Base-by-base conservation (phyloP, 1,139 yeast species). In the Taphrina deformans region DNA sequence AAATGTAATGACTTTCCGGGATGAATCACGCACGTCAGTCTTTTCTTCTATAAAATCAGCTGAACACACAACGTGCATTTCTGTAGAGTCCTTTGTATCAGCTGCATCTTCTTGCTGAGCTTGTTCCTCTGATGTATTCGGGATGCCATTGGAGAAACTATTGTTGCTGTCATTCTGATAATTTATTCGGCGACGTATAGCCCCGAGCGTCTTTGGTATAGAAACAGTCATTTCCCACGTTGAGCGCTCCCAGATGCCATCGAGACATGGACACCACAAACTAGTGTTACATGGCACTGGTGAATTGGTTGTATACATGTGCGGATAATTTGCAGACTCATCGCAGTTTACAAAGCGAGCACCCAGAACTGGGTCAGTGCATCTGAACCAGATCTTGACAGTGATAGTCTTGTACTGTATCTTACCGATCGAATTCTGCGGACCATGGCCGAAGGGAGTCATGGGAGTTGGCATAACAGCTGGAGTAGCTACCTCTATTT, bases 251-350 rank as follows among this genome's bases (percentile, higher is more conserved):
- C 93, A 88, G 41, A 91, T 75, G 56, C 88, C 89, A 71, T 95
- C 98, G 3, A 93, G 81, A 73, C 99, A 95, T 0, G 99, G 99
- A 55, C 93, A 88, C 99, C 99, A 95, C 23, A 91, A 87, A 1
- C 97, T 89, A 0, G 98, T 89, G 14, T 96, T 85, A 7, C 88
- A 81, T 23, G 91, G 91, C 56, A 85, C 78, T 29, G 90, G 92
- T 2, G 89, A 81, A 72, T 93, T 92, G 0, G 84, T 80, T 0
- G 99, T 92, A 74, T 88, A 91, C 1, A 89, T 96, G 72, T 89
- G 96, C 96, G 97, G 91, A 50, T 77, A 75, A 58, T 77, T 77
- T 29, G 77, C 76, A 14, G 67, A 65, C 18, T 65, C 46, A 21
- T 62, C 65, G 27, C 66, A 63, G 23, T 65, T 55, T 41, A 86